Conservation (phyloP, 306 rosid genomes). For the Corylus avellana region DNA sequence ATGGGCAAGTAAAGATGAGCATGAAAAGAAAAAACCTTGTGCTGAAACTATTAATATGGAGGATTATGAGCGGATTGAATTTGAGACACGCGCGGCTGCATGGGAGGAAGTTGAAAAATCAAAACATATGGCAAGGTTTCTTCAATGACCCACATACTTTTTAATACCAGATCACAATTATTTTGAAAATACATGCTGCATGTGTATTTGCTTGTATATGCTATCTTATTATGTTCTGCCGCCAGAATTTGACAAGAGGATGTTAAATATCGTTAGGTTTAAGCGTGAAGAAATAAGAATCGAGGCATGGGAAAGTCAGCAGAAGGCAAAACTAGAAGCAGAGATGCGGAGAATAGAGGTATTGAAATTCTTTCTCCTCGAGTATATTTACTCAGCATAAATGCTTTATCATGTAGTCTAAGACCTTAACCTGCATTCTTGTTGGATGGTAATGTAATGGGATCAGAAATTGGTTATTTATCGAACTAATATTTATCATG, state of each 20-base stretch:
- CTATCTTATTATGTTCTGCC: background rate
- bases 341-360: slow-evolving; percentile 92
- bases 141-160: slow-evolving; percentile 20
- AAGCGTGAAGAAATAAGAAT: slow-evolving; percentile 92
- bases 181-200: background rate
- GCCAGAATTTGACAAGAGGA: slow-evolving; percentile 17
- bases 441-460: slow-evolving; percentile 2
- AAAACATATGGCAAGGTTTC: slow-evolving; percentile 85
- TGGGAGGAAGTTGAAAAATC: slow-evolving; percentile 96
- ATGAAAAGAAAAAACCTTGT: slow-evolving; percentile 42
- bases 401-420: slow-evolving; percentile 1
- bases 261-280: slow-evolving; percentile 47
- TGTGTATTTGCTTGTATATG: background rate
- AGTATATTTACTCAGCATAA: slow-evolving; percentile 6
- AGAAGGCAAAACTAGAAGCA: slow-evolving; percentile 80
- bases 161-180: background rate
- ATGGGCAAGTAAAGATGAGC: slow-evolving; percentile 90
- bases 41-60: slow-evolving; percentile 25
- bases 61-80: slow-evolving; percentile 63
- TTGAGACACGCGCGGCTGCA: slow-evolving; percentile 70
- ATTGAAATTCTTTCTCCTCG: slow-evolving; percentile 6
- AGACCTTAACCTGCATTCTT: slow-evolving; percentile 8
- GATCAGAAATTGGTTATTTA: background rate
- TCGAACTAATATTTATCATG: background rate
- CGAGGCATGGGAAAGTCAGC: slow-evolving; percentile 93